Conservation (phyloP, 805 yeast genomes). For the Brettanomyces naardenensis region DNA sequence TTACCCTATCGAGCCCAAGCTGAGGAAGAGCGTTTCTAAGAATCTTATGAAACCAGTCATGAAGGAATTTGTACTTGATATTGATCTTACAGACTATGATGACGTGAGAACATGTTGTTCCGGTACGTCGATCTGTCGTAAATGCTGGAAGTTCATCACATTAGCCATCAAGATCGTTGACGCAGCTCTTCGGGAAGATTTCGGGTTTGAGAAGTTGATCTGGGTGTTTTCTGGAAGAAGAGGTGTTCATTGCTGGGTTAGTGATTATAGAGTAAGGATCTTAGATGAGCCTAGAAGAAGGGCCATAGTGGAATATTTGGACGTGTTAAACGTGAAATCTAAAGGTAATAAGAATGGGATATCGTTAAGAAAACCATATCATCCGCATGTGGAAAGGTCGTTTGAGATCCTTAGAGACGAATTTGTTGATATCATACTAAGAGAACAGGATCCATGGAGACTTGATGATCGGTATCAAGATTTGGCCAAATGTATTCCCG, state of each 20-base stretch:
- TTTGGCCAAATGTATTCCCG: constrained; percentile 56
- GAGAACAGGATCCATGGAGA: constrained; percentile 86
- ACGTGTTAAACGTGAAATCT: constrained; percentile 52
- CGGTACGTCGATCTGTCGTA: constrained; percentile 74
- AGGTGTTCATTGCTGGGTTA: constrained; percentile 98
- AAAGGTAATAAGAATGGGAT: constrained; percentile 38
- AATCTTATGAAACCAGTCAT: constrained; percentile 69
- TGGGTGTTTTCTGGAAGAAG: constrained; percentile 99
- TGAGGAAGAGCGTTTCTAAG: constrained; percentile 69
- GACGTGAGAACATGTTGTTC: constrained; percentile 88
- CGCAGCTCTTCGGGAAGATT: constrained; percentile 69
- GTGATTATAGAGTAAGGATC: constrained; percentile 73
- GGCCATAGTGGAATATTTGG: constrained; percentile 78
- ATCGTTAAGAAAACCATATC: constrained; percentile 68
- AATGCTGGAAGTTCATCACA: constrained; percentile 90
- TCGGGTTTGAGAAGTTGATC: constrained; percentile 76
- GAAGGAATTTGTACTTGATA: constrained; percentile 92
- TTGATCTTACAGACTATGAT: constrained; percentile 96
- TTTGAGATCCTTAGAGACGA: constrained; percentile 54
- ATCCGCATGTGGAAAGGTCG: constrained; percentile 79
- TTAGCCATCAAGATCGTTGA: constrained; percentile 76
- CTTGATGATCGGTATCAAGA: constrained; percentile 46
- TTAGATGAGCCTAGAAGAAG: constrained; percentile 69
- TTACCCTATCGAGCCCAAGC: constrained; percentile 80
- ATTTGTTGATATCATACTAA: constrained; percentile 58